Evolutionary conservation across 192 early-diverging fungal species (phyloP).

Genomic region (Obelidium mucronatum): DNA sequence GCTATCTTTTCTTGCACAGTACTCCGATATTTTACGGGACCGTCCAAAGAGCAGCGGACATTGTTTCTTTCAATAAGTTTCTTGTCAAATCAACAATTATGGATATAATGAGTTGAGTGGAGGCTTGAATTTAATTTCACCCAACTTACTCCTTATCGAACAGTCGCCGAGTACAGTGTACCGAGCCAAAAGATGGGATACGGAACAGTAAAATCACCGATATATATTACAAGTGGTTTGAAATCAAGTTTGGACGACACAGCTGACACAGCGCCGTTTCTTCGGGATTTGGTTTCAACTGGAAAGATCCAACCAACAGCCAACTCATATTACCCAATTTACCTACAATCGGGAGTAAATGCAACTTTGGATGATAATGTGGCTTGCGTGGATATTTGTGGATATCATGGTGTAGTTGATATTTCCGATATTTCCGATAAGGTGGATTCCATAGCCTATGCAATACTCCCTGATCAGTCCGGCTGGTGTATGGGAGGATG

Average conservation of each 20-base stretch:
- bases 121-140: not conserved
- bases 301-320: not conserved
- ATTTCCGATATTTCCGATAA: not conserved
- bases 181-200: not conserved
- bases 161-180: not conserved
- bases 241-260: not conserved
- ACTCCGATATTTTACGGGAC: slow-evolving; percentile 2
- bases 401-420: slow-evolving; percentile 1
- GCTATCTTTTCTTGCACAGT: not conserved
- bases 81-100: not conserved
- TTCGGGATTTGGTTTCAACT: not conserved
- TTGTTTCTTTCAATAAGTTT: not conserved
- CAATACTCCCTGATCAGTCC: not conserved
- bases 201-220: not conserved
- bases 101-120: not conserved
- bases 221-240: not conserved
- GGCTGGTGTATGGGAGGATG: slow-evolving; percentile 25
- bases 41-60: not conserved
- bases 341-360: not conserved
- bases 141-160: not conserved
- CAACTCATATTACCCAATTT: slow-evolving; percentile 17
- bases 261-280: not conserved
- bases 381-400: slow-evolving; percentile 2
- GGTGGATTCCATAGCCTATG: not conserved
- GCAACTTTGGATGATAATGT: not conserved